Conservation (phyloP, 2,329 filamentous ascomycete genomes). For the Penicillium sp. region DNA sequence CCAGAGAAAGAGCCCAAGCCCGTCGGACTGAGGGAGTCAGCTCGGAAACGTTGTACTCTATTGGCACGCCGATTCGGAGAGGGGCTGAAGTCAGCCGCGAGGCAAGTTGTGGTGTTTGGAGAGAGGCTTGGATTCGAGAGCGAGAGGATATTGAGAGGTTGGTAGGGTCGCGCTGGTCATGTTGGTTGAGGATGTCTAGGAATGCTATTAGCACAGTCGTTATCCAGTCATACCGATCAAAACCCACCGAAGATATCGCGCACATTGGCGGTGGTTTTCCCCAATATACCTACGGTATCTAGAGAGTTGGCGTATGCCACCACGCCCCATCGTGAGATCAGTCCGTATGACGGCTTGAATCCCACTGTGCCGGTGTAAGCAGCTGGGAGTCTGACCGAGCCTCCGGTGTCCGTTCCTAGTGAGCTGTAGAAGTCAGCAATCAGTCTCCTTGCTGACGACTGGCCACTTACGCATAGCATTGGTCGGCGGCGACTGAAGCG, state of each 20-base stretch:
- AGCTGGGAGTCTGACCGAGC: constrained; percentile 81
- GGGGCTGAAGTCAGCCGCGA: constrained; percentile 27
- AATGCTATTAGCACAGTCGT: constrained; percentile 13
- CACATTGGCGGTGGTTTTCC: constrained; percentile 54
- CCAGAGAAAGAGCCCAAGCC: constrained; percentile 67
- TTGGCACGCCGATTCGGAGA: constrained; percentile 58
- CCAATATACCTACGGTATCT: constrained; percentile 82
- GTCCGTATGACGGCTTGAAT: constrained; percentile 89
- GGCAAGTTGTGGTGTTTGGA: constrained; percentile 19
- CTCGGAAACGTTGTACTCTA: constrained; percentile 86
- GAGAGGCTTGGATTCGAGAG: constrained; percentile 50
- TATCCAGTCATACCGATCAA: too few relatives aligned
- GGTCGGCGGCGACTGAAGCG: constrained; percentile 69
- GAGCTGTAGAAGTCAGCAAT: constrained; percentile 51
- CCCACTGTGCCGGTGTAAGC: constrained; percentile 81
- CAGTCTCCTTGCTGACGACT: background rate
- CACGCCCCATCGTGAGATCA: constrained; percentile 81
- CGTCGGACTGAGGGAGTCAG: constrained; percentile 67
- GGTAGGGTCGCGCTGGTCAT: constrained; percentile 74
- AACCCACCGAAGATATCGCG: constrained; percentile 51
- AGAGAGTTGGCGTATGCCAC: constrained; percentile 90
- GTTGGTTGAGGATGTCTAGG: constrained; percentile 52
- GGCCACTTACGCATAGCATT: constrained; percentile 56
- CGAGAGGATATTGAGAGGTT: constrained; percentile 62
- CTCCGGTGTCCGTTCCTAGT: constrained; percentile 90